Percentiles rank a stretch among this genome's conserved stretches.
Conservation (phyloP, 2,329 filamentous ascomycete genomes). For the Aspergillus eucalypticola region DNA sequence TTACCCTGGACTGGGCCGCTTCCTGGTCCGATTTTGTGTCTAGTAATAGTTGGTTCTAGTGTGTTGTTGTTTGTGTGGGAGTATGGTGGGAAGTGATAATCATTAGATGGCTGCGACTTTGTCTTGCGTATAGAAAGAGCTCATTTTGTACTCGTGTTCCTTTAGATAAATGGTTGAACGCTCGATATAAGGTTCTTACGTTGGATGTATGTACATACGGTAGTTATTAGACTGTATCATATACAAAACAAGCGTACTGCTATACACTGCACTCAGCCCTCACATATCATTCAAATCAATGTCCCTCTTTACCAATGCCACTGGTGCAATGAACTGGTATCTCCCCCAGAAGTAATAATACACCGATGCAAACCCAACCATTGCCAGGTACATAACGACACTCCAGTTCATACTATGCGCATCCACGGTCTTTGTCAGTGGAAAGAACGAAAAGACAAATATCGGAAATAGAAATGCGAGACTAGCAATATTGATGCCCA, state of each 20-base stretch:
- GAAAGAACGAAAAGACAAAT: conserved; percentile 51
- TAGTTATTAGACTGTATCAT: not conserved
- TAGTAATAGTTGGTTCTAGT: not conserved
- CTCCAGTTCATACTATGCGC: conserved; percentile 51
- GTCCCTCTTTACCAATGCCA: conserved; percentile 37
- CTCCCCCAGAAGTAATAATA: conserved; percentile 47
- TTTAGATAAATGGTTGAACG: too few relatives aligned
- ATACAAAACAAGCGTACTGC: too few relatives aligned
- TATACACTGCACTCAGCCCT: not conserved
- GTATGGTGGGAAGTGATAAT: not conserved
- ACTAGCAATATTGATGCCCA: conserved; percentile 46
- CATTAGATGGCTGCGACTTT: too few relatives aligned
- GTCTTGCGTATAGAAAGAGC: too few relatives aligned
- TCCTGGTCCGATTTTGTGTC: not conserved
- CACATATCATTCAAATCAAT: not conserved
- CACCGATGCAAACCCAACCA: conserved; percentile 45
- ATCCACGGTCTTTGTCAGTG: conserved; percentile 34
- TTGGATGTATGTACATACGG: too few relatives aligned
- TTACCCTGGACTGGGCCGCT: not conserved
- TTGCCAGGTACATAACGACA: conserved; percentile 47
- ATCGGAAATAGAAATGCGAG: conserved; percentile 42
- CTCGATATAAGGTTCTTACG: too few relatives aligned
- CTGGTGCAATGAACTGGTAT: conserved; percentile 44
- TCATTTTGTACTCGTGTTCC: too few relatives aligned
- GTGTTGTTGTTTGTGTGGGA: not conserved